Percentiles rank a stretch among this genome's conserved stretches.
phyloP scores from a whole-genome alignment of 371 early-diverging fungal genomes.

The Lichtheimia ramosa region DNA sequence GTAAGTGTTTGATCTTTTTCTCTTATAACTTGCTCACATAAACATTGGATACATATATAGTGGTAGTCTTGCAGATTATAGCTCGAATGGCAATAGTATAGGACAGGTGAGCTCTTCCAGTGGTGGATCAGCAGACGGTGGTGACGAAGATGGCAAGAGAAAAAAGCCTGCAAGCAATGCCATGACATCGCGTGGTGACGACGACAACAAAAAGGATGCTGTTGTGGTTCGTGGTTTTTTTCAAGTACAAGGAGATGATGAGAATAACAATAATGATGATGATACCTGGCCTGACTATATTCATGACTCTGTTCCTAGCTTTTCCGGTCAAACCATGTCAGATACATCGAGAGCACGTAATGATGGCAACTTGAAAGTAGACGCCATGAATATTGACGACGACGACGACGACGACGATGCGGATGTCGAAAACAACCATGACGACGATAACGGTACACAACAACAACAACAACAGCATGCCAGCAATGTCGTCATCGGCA shows the following conservation, averaged over 20 bases:
- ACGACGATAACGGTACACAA: no score
- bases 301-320: slow-evolving; percentile 12
- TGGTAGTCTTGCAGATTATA: slow-evolving; percentile 37
- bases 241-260: slow-evolving; percentile 1
- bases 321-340: not conserved
- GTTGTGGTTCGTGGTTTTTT: slow-evolving; percentile 13
- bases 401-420: no score
- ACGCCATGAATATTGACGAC: no score
- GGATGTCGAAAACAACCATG: no score
- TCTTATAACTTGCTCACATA: no score
- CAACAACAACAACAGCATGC: no score
- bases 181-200: not conserved
- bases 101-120: slow-evolving; percentile 32
- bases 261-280: not conserved
- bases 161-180: not conserved
- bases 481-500: no score
- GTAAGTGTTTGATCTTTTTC: not conserved
- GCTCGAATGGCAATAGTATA: slow-evolving; percentile 39
- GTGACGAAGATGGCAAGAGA: slow-evolving; percentile 6
- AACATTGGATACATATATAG: not conserved
- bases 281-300: slow-evolving; percentile 7
- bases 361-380: no score
- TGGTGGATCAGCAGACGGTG: slow-evolving; percentile 21
- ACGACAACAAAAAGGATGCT: not conserved
- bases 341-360: not conserved